Base-by-base conservation (phyloP, 148 eudicot species). In the Salicornia ramosissima region DNA sequence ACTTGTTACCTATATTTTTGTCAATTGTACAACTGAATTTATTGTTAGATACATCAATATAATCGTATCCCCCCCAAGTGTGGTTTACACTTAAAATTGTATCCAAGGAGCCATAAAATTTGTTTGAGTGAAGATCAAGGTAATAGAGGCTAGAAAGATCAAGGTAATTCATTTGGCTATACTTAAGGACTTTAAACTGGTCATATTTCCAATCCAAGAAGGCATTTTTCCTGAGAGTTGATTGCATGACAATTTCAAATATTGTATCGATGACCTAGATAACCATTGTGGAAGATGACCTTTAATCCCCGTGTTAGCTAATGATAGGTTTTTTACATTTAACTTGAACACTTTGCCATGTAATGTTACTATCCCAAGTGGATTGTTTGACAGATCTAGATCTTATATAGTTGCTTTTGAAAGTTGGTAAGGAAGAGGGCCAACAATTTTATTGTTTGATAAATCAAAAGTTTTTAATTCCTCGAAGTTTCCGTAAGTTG, bases 181-280 rank as follows among this genome's bases (percentile, higher is more conserved):
- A 69, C 88, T 91, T 0, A 91, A 83, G 22, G 72, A 70, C 0
- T 74, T 75, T 18, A 91, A 84, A 46, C 60, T 82, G 4, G 85
- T 84, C 90, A 88, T 85, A 86, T 85, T 86, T 6, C 86, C 89
- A 0, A 91, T 79, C 89, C 91, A 91, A 28, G 67, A 11, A 16
- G 94, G 97, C 19, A 91, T 28, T 68, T 80, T 85, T 10, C 97
- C 95, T 30, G 31, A 68, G 63, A 91, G 70, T 6, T 39, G 65
- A 68, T 91, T 91, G 69, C 78, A 79, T 4, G 95, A 88, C 34
- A 91, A 73, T 8, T 43, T 14, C 9, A 43, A 14, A 10, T 11
- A 43, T 8, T 8, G 13, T 4, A 43, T 43, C 47, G 47, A 10
- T 10, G 47, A 43, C 9, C 12, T 43, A 43, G 47, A 43, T 43